Evolutionary conservation across 2,329 filamentous ascomycete species (phyloP).

Genomic region (Epichloe baconii): DNA sequence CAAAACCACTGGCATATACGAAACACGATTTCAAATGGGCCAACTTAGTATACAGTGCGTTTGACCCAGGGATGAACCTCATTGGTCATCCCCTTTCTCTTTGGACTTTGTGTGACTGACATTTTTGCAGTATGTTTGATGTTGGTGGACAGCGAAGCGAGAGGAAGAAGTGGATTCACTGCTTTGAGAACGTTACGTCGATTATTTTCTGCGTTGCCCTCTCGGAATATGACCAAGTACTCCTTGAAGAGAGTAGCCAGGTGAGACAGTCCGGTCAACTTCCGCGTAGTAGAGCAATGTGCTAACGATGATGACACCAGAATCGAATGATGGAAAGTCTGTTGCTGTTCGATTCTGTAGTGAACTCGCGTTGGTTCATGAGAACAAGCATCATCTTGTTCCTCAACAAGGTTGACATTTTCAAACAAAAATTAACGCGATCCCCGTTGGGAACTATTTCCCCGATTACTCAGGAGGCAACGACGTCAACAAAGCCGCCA

Average conservation of each 20-base stretch:
- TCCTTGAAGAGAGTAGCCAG: constrained; percentile 94
- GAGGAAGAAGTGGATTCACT: constrained; percentile 99
- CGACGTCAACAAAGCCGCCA: constrained; percentile 94
- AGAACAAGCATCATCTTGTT: constrained; percentile 97
- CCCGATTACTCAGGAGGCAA: constrained; percentile 96
- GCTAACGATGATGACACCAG: constrained; percentile 29
- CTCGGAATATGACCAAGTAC: constrained; percentile 95
- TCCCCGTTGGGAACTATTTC: constrained; percentile 91
- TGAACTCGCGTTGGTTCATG: constrained; percentile 99
- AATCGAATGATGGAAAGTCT: constrained; percentile 99
- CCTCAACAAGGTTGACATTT: constrained; percentile 97
- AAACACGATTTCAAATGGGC: constrained; percentile 97
- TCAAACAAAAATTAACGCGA: constrained; percentile 83
- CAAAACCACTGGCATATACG: constrained; percentile 98
- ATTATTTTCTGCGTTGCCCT: constrained; percentile 98
- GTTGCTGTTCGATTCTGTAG: constrained; percentile 91
- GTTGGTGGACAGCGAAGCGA: constrained; percentile 95
- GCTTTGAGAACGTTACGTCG: constrained; percentile 98
- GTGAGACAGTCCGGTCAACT: constrained; percentile 34
- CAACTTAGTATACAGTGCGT: constrained; percentile 96
- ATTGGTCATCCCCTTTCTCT: neutral
- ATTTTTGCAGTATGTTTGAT: constrained; percentile 76
- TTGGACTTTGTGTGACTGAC: constrained; percentile 10
- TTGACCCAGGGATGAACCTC: neutral
- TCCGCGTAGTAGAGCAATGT: neutral